Evolutionary conservation across 768 basidiomycete genomes (phyloP).

Genomic region (Boletus coccyginus): DNA sequence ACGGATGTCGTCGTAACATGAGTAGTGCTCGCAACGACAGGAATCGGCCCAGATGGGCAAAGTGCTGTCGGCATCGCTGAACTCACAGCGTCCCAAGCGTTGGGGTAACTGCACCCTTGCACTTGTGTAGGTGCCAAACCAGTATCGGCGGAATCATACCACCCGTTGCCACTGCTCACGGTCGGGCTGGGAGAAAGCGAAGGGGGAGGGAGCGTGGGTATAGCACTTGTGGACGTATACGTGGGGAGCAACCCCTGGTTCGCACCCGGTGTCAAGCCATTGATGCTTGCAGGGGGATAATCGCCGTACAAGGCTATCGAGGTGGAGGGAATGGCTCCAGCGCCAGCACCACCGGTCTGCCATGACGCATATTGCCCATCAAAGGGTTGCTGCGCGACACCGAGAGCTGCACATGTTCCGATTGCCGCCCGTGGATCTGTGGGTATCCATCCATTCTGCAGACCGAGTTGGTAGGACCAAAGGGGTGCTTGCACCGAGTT

Average conservation of each 20-base stretch:
- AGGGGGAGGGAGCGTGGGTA: slow-evolving; percentile 55
- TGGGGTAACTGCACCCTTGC: slow-evolving; percentile 62
- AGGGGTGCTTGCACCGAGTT: slow-evolving; percentile 51
- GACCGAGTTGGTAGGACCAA: slow-evolving; percentile 71
- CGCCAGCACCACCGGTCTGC: slow-evolving; percentile 67
- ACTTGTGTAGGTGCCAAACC: slow-evolving; percentile 54
- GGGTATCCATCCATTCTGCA: slow-evolving; percentile 78
- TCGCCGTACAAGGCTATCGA: slow-evolving; percentile 41
- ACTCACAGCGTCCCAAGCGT: slow-evolving; percentile 59
- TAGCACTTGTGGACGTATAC: slow-evolving; percentile 59
- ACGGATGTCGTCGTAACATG: slow-evolving; percentile 4
- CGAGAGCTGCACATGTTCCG: slow-evolving; percentile 65
- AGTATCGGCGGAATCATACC: slow-evolving; percentile 54
- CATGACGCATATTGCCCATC: slow-evolving; percentile 55
- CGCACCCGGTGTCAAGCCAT: slow-evolving; percentile 39
- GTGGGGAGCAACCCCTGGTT: slow-evolving; percentile 46
- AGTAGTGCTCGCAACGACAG: not conserved
- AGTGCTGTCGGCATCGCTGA: slow-evolving; percentile 45
- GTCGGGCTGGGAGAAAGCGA: slow-evolving; percentile 47
- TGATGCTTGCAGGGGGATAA: slow-evolving; percentile 56
- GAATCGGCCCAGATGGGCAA: slow-evolving; percentile 30
- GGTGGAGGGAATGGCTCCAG: slow-evolving; percentile 43
- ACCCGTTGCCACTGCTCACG: slow-evolving; percentile 50
- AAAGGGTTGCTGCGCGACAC: slow-evolving; percentile 42
- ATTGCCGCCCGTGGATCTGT: slow-evolving; percentile 60